Base-by-base conservation (phyloP, 306 rosid genomes). In the Castanea sativa region DNA sequence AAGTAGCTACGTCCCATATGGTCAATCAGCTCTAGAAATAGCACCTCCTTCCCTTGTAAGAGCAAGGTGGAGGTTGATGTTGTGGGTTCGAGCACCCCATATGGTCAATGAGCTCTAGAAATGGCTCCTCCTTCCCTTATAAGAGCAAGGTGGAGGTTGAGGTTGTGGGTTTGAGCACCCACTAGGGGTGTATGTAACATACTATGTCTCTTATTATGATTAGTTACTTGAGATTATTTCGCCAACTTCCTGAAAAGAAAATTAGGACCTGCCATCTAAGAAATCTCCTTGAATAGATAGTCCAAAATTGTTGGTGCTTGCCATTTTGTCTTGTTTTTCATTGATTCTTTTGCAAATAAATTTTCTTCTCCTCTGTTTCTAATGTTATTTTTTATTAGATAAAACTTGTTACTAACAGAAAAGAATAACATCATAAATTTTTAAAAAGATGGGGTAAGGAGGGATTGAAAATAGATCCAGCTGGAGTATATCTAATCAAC, bases 321-420 rank as follows among this genome's bases (percentile, higher is more conserved):
- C 59, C 38, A 32, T 57, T 80, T 49, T 80, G 27, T 69, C 35
- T 77, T 32, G 52, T 32, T 81, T 64, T 81, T 76, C 71, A 21
- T 55, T 21, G 76, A 21, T 38, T 74, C 74, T 55, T 20, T 56
- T 63, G 79, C 76, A 58, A 69, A 13, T 77, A 21, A 25, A 21
- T 69, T 69, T 29, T 18, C 32, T 38, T 63, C 43, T 15, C 32
- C 10, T 30, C 41, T 63, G 69, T 29, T 30, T 29, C 43, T 29
- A 29, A 15, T 15, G 16, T 63, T 27, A 6, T 18, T 30, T 25
- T 63, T 29, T 63, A 14, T 15, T 63, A 15, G 32, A 63, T 19
- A 63, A 5, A 63, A 12, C 69, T 10, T 15, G 11, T 29, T 63
- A 41, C 45, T 41, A 41, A 41, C 45, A 41, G 45, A 41, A 41